Evolutionary conservation across 148 eudicot species (phyloP).

Genomic region (Nepenthes mirabilis): DNA sequence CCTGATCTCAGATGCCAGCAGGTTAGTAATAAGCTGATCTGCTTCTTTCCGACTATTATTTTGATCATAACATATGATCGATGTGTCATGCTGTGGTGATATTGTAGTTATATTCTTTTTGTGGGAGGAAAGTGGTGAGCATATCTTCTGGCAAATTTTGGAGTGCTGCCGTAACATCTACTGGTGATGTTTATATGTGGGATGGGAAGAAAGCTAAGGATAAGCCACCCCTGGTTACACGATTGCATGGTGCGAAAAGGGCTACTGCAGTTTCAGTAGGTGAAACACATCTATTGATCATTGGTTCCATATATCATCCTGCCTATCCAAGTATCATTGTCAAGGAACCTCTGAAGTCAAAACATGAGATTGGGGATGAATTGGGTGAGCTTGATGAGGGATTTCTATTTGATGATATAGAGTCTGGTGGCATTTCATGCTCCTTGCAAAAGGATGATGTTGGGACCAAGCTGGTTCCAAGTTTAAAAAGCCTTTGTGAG

Average conservation of each 20-base stretch:
- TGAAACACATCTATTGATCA: slow-evolving; percentile 77
- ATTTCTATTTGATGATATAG: slow-evolving; percentile 49
- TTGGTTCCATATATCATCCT: slow-evolving; percentile 85
- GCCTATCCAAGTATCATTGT: slow-evolving; percentile 27
- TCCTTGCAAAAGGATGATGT: slow-evolving; percentile 17
- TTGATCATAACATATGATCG: background rate
- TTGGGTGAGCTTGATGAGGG: slow-evolving; percentile 62
- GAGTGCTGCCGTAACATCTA: slow-evolving; percentile 69
- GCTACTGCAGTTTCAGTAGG: slow-evolving; percentile 85
- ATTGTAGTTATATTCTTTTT: slow-evolving; percentile 47
- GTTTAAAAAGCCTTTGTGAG: slow-evolving; percentile 88
- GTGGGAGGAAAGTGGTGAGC: slow-evolving; percentile 53
- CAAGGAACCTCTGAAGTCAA: slow-evolving; percentile 20
- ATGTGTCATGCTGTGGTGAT: background rate
- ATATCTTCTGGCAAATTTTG: slow-evolving; percentile 89
- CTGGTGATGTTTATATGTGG: slow-evolving; percentile 88
- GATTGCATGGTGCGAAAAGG: slow-evolving; percentile 77
- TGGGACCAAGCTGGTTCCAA: slow-evolving; percentile 29
- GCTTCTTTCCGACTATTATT: background rate
- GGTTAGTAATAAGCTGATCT: slow-evolving; percentile 28
- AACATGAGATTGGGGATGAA: slow-evolving; percentile 16
- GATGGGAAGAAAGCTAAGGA: slow-evolving; percentile 65
- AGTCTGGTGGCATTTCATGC: slow-evolving; percentile 16
- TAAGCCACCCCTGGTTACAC: slow-evolving; percentile 39
- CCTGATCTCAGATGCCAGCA: slow-evolving; percentile 84